phyloP scores from a whole-genome alignment of 352 stramenopile species.

The Pythium plurisporium region DNA sequence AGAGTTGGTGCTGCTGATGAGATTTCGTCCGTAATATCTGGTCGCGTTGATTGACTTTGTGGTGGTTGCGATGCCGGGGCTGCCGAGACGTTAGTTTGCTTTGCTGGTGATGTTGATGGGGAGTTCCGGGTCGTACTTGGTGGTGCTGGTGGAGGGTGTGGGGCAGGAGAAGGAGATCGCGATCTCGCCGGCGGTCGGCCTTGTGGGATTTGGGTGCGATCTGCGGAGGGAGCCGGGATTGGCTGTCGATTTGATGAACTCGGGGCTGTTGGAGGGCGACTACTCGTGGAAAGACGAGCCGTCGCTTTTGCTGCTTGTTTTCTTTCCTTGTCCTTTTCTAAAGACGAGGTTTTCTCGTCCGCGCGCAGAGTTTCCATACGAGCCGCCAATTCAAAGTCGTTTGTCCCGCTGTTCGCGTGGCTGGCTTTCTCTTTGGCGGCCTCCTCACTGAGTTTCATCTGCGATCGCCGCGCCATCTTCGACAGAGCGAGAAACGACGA shows the following conservation, averaged over 20 bases:
- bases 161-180: background rate
- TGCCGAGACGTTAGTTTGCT: background rate
- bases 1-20: background rate
- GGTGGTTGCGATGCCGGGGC: background rate
- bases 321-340: background rate
- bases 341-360: background rate
- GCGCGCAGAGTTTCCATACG: background rate
- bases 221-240: background rate
- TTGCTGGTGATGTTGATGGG: background rate
- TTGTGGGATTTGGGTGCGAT: background rate
- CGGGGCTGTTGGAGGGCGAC: background rate
- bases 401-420: background rate
- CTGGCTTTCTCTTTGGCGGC: background rate
- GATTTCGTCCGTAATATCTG: background rate
- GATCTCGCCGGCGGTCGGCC: background rate
- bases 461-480: background rate
- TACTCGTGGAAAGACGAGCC: background rate
- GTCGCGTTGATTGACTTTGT: background rate
- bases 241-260: background rate
- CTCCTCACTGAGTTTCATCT: slow-evolving; percentile 5
- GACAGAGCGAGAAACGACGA: slow-evolving; percentile 34
- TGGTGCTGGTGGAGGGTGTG: background rate
- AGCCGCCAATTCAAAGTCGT: background rate
- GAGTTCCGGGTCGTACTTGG: background rate
- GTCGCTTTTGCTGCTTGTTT: slow-evolving; percentile 1